phyloP scores from a whole-genome alignment of 495 filamentous ascomycete genomes.

The Lophium mytilinum region DNA sequence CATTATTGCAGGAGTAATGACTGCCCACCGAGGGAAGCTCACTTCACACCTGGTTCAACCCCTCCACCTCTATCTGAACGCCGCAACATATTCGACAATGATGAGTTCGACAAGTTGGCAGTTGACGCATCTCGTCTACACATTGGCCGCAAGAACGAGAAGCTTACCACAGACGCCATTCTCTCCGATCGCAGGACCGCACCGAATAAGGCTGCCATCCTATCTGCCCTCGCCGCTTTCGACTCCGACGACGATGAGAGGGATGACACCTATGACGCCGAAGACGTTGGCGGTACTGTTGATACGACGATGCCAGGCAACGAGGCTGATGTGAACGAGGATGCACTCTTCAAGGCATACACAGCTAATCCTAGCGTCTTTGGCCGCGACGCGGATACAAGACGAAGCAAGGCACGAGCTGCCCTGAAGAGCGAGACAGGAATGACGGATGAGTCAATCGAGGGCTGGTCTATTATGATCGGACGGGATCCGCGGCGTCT shows the following conservation, averaged over 20 bases:
- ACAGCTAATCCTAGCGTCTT: constrained; percentile 56
- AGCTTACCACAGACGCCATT: constrained; percentile 56
- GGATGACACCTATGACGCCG: constrained; percentile 92
- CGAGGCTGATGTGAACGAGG: constrained; percentile 31
- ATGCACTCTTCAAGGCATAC: constrained; percentile 58
- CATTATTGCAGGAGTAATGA: no score
- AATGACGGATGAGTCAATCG: constrained; percentile 89
- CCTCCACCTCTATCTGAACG: constrained; percentile 38
- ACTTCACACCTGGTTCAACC: constrained; percentile 38
- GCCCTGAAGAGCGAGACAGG: constrained; percentile 68
- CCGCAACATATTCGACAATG: constrained; percentile 68
- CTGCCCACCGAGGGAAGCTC: background rate
- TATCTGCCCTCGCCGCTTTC: constrained; percentile 83
- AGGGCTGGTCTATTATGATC: constrained; percentile 89
- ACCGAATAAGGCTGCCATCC: constrained; percentile 75
- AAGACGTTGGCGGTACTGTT: constrained; percentile 82
- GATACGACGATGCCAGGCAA: constrained; percentile 44
- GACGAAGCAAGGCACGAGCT: constrained; percentile 51
- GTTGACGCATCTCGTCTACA: constrained; percentile 55
- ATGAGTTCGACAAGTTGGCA: constrained; percentile 70
- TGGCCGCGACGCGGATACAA: constrained; percentile 56
- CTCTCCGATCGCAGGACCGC: constrained; percentile 46
- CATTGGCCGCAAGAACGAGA: constrained; percentile 61
- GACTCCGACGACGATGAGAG: constrained; percentile 94
- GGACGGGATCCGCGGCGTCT: constrained; percentile 57